Percentiles rank a stretch among this genome's conserved stretches.
These are phyloP conservation scores for Naganishia onofrii DNA, from an alignment of 768 basidiomycete genomes.

Conservation along the genomic window DNA sequence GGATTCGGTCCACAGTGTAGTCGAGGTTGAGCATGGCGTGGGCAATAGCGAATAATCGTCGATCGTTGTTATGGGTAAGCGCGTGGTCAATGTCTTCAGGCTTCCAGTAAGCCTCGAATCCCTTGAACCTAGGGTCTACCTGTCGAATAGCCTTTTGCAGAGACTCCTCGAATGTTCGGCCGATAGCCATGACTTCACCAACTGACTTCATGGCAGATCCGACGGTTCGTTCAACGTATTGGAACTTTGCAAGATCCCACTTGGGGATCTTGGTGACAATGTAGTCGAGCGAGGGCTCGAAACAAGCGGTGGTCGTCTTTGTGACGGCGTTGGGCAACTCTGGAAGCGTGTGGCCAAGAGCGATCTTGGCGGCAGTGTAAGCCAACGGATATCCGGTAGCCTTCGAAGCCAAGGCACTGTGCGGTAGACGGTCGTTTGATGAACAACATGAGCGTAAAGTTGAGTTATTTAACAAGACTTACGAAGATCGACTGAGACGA, in stretches of 20 bases:
- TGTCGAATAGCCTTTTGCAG: slow-evolving; percentile 97
- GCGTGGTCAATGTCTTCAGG: slow-evolving; percentile 80
- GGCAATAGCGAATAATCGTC: slow-evolving; percentile 92
- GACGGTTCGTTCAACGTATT: slow-evolving; percentile 87
- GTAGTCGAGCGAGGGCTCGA: slow-evolving; percentile 97
- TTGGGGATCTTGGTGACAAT: slow-evolving; percentile 99
- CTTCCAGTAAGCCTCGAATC: slow-evolving; percentile 91
- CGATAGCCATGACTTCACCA: slow-evolving; percentile 99
- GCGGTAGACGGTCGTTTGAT: not conserved
- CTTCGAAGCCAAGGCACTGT: slow-evolving; percentile 90
- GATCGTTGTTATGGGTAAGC: slow-evolving; percentile 82
- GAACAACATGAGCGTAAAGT: too few relatives aligned
- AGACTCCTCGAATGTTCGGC: slow-evolving; percentile 96
- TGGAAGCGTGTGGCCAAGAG: slow-evolving; percentile 92
- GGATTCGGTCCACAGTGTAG: slow-evolving; percentile 83
- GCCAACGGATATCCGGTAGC: slow-evolving; percentile 98
- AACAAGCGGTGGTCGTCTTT: slow-evolving; percentile 98
- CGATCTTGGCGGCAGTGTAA: slow-evolving; percentile 98
- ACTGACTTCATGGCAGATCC: slow-evolving; percentile 99
- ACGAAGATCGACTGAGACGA: slow-evolving; percentile 74
- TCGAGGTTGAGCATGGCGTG: slow-evolving; percentile 93
- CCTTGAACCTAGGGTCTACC: slow-evolving; percentile 93
- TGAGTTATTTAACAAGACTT: slow-evolving; percentile 41
- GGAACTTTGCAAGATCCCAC: slow-evolving; percentile 98
- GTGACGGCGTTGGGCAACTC: slow-evolving; percentile 98